phyloP scores from a whole-genome alignment of 176 grass and related monocot genomes.

The Sorghum bicolor region Sorghum_bicolor_NCBIv3 NC_012870.2:7017001-7017500 shows the following conservation, averaged over 20 bases:
- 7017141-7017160: slow-evolving; percentile 46
- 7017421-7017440: slow-evolving; percentile 65
- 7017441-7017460: slow-evolving; percentile 84
- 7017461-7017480: slow-evolving; percentile 69
- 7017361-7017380: slow-evolving; percentile 45
- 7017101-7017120: not conserved
- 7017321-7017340: not conserved
- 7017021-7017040: slow-evolving; percentile 45
- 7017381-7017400: slow-evolving; percentile 71
- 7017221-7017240: slow-evolving; percentile 56
- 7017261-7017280: slow-evolving; percentile 52
- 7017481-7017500: slow-evolving; percentile 41
- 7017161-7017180: slow-evolving; percentile 36
- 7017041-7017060: slow-evolving; percentile 41
- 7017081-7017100: slow-evolving; percentile 21
- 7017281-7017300: not conserved
- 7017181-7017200: slow-evolving; percentile 38
- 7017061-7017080: slow-evolving; percentile 22
- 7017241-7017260: slow-evolving; percentile 69
- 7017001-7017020: slow-evolving; percentile 38
- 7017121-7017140: not conserved
- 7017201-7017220: slow-evolving; percentile 41
- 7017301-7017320: slow-evolving; percentile 1
- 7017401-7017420: slow-evolving; percentile 69
- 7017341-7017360: not conserved